phyloP scores from a whole-genome alignment of 495 filamentous ascomycete species.

The Corynascus novoguineensis region DNA sequence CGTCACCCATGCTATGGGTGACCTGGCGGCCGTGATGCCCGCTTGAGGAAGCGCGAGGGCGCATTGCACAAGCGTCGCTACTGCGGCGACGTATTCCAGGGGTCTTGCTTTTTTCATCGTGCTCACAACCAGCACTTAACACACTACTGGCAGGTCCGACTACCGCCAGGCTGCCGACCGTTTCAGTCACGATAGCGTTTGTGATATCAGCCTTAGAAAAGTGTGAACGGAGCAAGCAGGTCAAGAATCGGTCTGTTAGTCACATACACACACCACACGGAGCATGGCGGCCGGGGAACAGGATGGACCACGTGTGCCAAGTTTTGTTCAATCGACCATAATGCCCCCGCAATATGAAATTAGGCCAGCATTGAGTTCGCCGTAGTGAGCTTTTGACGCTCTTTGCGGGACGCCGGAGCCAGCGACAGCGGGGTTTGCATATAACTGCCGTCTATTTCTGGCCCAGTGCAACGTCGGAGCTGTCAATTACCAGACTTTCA shows the following conservation, averaged over 20 bases:
- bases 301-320: too few relatives aligned
- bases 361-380: not conserved
- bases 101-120: not conserved
- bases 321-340: too few relatives aligned
- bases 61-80: constrained; percentile 1
- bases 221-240: too few relatives aligned
- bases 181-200: too few relatives aligned
- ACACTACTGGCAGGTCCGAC: too few relatives aligned
- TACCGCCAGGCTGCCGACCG: not conserved
- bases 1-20: constrained; percentile 25
- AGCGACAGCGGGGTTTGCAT: constrained; percentile 4
- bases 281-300: too few relatives aligned
- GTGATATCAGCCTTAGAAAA: constrained; percentile 3
- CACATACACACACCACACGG: too few relatives aligned
- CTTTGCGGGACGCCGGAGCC: not conserved
- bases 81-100: constrained; percentile 7
- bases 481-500: not conserved
- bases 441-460: not conserved
- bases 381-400: not conserved
- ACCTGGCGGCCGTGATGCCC: constrained; percentile 3
- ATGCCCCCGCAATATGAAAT: not conserved
- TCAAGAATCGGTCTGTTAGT: too few relatives aligned
- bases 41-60: constrained; percentile 18
- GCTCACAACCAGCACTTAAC: not conserved
- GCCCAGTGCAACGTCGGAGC: not conserved